Evolutionary conservation across 163 green algal species (phyloP), one percentile per base, ranked within the genome.

Genomic region (Prototheca cutis): DNA sequence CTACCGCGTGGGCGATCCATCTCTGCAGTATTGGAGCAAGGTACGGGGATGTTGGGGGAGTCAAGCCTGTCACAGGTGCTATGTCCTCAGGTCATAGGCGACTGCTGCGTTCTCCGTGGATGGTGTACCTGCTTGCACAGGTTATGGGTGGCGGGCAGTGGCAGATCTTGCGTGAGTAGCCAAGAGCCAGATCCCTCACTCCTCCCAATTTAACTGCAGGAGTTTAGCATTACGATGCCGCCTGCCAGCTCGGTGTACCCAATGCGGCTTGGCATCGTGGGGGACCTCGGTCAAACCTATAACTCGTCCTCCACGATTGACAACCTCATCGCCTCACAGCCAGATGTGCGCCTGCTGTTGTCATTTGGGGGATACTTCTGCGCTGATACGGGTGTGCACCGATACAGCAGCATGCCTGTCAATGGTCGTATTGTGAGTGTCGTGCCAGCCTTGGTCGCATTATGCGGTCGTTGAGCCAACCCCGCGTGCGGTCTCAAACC

Each of bases 241-340:
- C 13, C 21, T 8, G 52, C 29, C 23, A 7, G 4, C 5, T 4
- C 25, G 10, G 23, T 8, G 2, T 58, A 45, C 52, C 52, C 52
- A 4, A 18, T 58, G 18, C 25, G 23, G 5, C 15, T 58, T 17
- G 52, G 52, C 29, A 29, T 58, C 52, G 31, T 68, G 7, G 52
- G 23, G 17, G 52, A 58, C 29, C 29, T 19, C 29, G 61, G 61
- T 39, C 61, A 67, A 53, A 67, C 61, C 17, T 39, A 56, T 39
- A 67, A 67, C 52, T 61, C 52, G 4, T 39, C 24, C 21, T 6
- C 29, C 4, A 61, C 53, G 3, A 49, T 55, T n/a, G 15, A 52
- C 31, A 39, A 67, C 28, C 40, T 67, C 23, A 4, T 8, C 3
- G 29, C 13, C 28, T 18, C 8, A 23, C 21, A 67, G 10, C 52